A percentile compares a stretch with the other conserved stretches of the same genome.
phyloP scores from a whole-genome alignment of 257 asterid genomes.

The Nicotiana benthamiana region DNA sequence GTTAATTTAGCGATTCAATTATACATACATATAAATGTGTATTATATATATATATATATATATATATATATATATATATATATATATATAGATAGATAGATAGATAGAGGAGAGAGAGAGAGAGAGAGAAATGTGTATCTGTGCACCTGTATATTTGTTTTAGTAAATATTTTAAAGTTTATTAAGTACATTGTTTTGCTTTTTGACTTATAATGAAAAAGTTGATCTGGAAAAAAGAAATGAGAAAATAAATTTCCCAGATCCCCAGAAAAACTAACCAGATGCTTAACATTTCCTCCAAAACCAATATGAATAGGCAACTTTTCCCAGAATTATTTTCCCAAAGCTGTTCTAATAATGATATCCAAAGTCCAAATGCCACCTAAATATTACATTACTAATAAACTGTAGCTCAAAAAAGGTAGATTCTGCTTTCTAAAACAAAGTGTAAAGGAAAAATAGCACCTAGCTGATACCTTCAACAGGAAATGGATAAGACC shows the following conservation, averaged over 20 bases:
- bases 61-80: no score
- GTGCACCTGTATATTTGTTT: no score
- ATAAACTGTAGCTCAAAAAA: not conserved
- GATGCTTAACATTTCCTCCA: not conserved
- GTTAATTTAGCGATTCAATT: not conserved
- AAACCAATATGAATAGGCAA: not conserved
- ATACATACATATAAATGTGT: no score
- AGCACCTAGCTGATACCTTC: slow-evolving; percentile 6
- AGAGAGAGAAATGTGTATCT: no score
- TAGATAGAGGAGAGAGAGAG: no score
- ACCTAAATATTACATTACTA: not conserved
- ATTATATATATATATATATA: no score
- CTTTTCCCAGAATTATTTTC: not conserved
- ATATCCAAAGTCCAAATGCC: not conserved
- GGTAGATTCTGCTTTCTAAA: not conserved
- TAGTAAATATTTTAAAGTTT: not conserved
- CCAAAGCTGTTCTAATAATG: not conserved
- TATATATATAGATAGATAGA: no score
- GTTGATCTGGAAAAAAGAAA: not conserved
- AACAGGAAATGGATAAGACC: not conserved
- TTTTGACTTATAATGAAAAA: not conserved
- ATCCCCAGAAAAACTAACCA: not conserved
- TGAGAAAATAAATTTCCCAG: not conserved
- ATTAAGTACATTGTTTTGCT: not conserved
- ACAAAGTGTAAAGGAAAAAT: not conserved